Evolutionary conservation across 495 filamentous ascomycete genomes (phyloP), one percentile per base, ranked within the genome.

Genomic region (Rhypophila decipiens): DNA sequence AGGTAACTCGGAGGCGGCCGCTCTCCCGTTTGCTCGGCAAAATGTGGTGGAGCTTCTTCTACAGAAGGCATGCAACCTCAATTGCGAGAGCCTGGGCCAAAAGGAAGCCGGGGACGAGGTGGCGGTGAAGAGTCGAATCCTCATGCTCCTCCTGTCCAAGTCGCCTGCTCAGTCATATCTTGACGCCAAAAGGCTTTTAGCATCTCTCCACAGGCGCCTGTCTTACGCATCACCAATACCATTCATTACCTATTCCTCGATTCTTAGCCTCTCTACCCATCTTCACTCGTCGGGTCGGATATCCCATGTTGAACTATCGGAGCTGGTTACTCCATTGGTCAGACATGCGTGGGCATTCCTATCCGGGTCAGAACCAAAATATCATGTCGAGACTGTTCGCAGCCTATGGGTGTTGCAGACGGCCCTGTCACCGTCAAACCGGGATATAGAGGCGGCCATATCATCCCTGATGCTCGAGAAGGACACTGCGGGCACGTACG

Each of bases 331-430:
- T 10, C 69, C 77, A 20, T 64, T 96, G 17, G 80, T 93, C 12
- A 73, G 70, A 12, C 73, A 80, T 48, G 70, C 90, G 0, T 97
- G 91, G 91, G 52, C 68, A 20, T 90, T 85, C 59, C 69, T 96
- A 27, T 87, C 88, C 0, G 83, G 87, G 19, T 68, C 83, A 17
- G 83, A 82, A 46, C 90, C 89, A 0, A 94, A 94, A 58, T 90
- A 90, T 53, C 93, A 95, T 60, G 88, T 97, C 19, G 91, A 97
- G 63, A 82, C 88, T 27, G 87, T 94, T 39, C 84, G 86, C 41
- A 86, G 81, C 51, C 66, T 97, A 12, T 94, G 90, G 86, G 79
- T 86, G 41, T 67, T 97, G 36, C 88, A 97, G 54, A 79, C 78
- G 0, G 76, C 68, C 8, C 59, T 80, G 9, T 63, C 67, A n/a